phyloP scores from a whole-genome alignment of 352 stramenopile genomes.

The Phytopythium litorale region DNA sequence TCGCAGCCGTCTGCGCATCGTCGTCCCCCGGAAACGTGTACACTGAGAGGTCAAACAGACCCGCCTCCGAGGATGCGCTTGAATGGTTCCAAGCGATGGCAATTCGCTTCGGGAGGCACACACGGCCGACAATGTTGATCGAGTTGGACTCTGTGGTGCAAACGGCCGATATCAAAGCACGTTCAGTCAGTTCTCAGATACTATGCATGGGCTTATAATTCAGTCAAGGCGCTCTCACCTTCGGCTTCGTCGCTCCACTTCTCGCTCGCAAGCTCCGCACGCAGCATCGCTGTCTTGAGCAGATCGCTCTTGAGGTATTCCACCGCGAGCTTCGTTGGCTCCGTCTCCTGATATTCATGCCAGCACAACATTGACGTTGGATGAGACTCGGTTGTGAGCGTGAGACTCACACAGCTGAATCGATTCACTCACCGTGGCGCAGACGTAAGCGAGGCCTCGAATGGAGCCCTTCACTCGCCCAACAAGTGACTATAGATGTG shows the following conservation, averaged over 20 bases:
- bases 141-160: background rate
- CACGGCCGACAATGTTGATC: constrained; percentile 31
- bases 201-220: background rate
- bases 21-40: constrained; percentile 55
- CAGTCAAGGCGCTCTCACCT: constrained; percentile 11
- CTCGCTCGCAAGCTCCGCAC: constrained; percentile 50
- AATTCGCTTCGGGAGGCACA: constrained; percentile 42
- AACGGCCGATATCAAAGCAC: background rate
- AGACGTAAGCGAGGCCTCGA: constrained; percentile 50
- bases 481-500: constrained; percentile 10
- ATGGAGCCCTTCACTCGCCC: constrained; percentile 46
- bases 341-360: constrained; percentile 20
- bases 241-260: constrained; percentile 32
- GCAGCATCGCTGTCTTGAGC: constrained; percentile 54
- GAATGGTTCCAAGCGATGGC: constrained; percentile 35
- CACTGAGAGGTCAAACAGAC: constrained; percentile 25
- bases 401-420: background rate
- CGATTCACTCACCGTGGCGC: constrained; percentile 13
- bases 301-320: constrained; percentile 67
- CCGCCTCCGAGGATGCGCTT: constrained; percentile 2
- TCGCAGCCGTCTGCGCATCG: constrained; percentile 29
- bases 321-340: constrained; percentile 29
- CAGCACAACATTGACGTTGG: background rate
- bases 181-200: background rate
- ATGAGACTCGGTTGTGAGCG: background rate